Percentiles rank a stretch among this genome's conserved stretches.
phyloP scores from a whole-genome alignment of 495 filamentous ascomycete genomes.

The Staphylotrichum tortipilum region DNA sequence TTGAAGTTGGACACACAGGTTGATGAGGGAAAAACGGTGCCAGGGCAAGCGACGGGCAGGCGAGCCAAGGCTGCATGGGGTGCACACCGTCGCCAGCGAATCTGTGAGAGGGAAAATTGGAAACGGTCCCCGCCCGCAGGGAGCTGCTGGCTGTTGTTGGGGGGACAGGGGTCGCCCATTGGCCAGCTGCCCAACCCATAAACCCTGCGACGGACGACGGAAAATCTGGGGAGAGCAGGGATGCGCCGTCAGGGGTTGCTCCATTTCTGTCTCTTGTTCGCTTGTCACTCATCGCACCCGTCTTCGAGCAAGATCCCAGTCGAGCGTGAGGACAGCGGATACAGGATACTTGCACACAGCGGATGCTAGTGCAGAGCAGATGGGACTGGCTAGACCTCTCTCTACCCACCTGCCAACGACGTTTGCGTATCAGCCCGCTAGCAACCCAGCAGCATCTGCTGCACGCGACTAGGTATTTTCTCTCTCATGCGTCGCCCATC shows the following conservation, averaged over 20 bases:
- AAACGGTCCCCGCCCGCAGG: conserved; percentile 7
- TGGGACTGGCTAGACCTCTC: too few species aligned
- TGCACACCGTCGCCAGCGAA: conserved; percentile 5
- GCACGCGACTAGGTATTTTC: too few species aligned
- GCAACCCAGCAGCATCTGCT: too few species aligned
- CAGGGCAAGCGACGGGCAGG: conserved; percentile 4
- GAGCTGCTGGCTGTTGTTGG: conserved; percentile 3
- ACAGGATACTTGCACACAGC: too few species aligned
- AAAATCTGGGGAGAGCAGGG: conserved; percentile 24
- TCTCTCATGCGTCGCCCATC: too few species aligned
- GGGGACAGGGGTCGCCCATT: not conserved
- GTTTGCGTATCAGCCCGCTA: too few species aligned
- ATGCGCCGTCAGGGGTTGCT: not conserved
- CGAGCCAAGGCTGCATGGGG: not conserved
- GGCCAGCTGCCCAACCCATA: not conserved
- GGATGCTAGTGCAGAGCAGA: too few species aligned
- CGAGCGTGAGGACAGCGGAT: too few species aligned
- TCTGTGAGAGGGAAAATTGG: conserved; percentile 17
- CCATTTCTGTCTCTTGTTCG: not conserved
- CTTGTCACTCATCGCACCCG: too few species aligned
- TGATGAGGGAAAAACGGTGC: conserved; percentile 14
- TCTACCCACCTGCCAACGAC: too few species aligned
- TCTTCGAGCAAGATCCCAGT: too few species aligned
- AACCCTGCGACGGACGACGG: conserved; percentile 1
- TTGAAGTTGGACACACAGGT: too few species aligned